These are phyloP conservation scores for Chalaropsis thielavioides DNA, from an alignment of 2,329 filamentous ascomycete genomes.

Conservation along the genomic window DNA sequence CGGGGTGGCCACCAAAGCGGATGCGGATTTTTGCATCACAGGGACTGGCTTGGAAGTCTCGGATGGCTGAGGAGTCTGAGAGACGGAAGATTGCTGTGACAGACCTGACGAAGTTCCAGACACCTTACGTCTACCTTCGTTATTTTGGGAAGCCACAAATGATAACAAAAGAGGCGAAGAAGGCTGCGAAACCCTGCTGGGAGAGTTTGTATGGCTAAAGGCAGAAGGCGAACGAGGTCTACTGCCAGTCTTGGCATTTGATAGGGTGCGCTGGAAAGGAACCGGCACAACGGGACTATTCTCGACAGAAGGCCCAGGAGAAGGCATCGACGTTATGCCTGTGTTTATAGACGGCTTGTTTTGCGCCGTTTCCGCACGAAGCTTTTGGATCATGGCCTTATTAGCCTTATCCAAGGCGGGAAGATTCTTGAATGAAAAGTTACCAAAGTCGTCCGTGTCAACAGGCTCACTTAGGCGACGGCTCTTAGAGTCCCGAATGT, in stretches of 20 bases:
- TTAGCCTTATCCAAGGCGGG: conserved; percentile 95
- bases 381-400: conserved; percentile 94
- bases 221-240: conserved; percentile 78
- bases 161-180: conserved; percentile 91
- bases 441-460: conserved; percentile 82
- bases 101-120: conserved; percentile 78
- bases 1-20: conserved; percentile 40
- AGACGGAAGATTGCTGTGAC: conserved; percentile 54
- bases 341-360: conserved; percentile 38
- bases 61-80: conserved; percentile 4
- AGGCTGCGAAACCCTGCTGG: conserved; percentile 35
- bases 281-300: conserved; percentile 71
- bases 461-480: conserved; percentile 83
- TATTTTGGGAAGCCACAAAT: conserved; percentile 72
- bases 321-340: conserved; percentile 26
- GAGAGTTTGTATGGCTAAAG: conserved; percentile 59
- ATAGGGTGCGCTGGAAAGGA: conserved; percentile 67
- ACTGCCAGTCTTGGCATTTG: conserved; percentile 62
- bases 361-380: conserved; percentile 78
- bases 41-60: conserved; percentile 26
- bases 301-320: conserved; percentile 58
- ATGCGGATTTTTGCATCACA: conserved; percentile 45
- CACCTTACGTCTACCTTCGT: conserved; percentile 70
- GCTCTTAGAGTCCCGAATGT: conserved; percentile 81
- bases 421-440: conserved; percentile 92